Conservation (phyloP, 768 basidiomycete species). For the Glaciozyma antarctica region DNA sequence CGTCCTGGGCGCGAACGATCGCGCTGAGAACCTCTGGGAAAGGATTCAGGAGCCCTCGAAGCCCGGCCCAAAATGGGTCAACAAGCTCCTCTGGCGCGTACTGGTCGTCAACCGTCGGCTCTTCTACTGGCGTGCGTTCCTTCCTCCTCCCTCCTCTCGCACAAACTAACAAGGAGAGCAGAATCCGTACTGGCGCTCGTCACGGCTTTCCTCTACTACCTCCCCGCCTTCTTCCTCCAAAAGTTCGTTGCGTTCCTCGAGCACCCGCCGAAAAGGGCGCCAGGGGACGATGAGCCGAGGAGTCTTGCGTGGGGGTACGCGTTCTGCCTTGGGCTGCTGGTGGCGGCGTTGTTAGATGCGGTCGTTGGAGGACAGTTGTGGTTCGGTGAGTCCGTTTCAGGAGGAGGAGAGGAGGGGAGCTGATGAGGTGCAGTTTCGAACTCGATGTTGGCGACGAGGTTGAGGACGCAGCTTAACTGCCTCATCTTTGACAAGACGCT, state of each 20-base stretch:
- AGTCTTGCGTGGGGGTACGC: constrained; percentile 22
- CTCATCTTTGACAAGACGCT: constrained; percentile 35
- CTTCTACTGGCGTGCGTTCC: constrained; percentile 18
- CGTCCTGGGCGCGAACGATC: constrained; percentile 5
- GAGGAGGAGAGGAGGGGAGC: too few species aligned
- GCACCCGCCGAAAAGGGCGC: not conserved
- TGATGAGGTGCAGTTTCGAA: constrained; percentile 11
- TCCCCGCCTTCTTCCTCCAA: constrained; percentile 36
- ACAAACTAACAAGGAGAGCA: not conserved
- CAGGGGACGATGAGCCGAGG: not conserved
- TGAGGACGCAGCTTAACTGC: constrained; percentile 34
- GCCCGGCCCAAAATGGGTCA: constrained; percentile 9
- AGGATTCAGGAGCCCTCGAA: constrained; percentile 5
- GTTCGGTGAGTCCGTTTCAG: constrained; percentile 13
- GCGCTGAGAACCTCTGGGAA: constrained; percentile 20
- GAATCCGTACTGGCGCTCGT: constrained; percentile 11
- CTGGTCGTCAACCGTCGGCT: constrained; percentile 13
- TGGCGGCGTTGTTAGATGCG: constrained; percentile 20
- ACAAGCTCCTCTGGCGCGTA: constrained; percentile 24
- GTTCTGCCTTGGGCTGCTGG: constrained; percentile 27
- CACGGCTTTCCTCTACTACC: constrained; percentile 31
- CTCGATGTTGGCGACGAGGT: constrained; percentile 27
- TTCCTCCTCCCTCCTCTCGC: not conserved
- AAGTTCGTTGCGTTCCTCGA: constrained; percentile 32
- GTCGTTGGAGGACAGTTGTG: constrained; percentile 30